A percentile compares a stretch with the other conserved stretches of the same genome.
Evolutionary conservation across 768 basidiomycete genomes (phyloP).

Genomic region (Kwoniella shandongensis): DNA sequence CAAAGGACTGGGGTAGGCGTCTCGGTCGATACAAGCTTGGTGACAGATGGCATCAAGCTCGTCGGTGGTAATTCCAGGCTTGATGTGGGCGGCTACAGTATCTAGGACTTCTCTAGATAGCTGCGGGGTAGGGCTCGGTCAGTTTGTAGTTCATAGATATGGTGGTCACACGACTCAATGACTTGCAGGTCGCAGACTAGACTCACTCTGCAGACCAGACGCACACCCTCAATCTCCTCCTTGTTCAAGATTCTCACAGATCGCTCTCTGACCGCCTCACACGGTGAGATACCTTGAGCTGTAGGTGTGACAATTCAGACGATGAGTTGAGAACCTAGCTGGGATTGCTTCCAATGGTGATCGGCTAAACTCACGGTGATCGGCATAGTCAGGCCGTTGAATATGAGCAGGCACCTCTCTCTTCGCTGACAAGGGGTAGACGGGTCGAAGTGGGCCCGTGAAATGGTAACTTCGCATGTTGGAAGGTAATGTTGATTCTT

Average conservation of each 20-base stretch:
- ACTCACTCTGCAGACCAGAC: conserved; percentile 77
- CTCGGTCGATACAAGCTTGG: conserved; percentile 81
- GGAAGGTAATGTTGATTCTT: conserved; percentile 74
- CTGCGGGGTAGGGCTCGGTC: conserved; percentile 56
- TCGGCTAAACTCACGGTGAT: conserved; percentile 60
- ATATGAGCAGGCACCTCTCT: conserved; percentile 80
- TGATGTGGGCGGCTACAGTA: conserved; percentile 76
- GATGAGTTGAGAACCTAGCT: too few relatives aligned
- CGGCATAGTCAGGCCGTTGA: conserved; percentile 81
- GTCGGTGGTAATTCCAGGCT: conserved; percentile 93
- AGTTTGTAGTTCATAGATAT: not conserved
- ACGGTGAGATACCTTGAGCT: conserved; percentile 62
- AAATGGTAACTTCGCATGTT: conserved; percentile 67
- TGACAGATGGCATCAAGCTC: conserved; percentile 93
- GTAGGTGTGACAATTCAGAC: too few relatives aligned
- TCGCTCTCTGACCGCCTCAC: conserved; percentile 57
- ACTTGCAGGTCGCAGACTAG: too few relatives aligned
- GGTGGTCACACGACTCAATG: not conserved
- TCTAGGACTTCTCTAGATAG: conserved; percentile 90
- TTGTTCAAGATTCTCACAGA: conserved; percentile 60
- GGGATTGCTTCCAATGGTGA: conserved; percentile 51
- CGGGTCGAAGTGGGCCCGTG: conserved; percentile 75
- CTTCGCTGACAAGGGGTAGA: conserved; percentile 80
- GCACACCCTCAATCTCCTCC: conserved; percentile 87
- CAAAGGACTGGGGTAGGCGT: conserved; percentile 89